Percentiles rank a stretch among this genome's conserved stretches.
Conservation (phyloP, 768 basidiomycete genomes). For the Trametes maxima region DNA sequence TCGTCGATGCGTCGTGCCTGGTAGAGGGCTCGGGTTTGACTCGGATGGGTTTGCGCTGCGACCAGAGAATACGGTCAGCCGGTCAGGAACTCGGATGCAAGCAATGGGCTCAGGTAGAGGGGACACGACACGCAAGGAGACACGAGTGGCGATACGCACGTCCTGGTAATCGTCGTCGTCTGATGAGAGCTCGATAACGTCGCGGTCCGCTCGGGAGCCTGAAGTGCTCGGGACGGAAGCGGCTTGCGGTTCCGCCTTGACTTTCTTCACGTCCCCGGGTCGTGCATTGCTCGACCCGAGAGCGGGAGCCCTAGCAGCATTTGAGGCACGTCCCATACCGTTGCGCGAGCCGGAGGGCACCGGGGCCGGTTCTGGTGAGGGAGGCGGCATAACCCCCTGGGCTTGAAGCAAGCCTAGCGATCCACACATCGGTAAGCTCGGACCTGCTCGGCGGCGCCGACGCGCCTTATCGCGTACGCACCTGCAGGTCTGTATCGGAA, state of each 20-base stretch:
- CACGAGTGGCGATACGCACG: slow-evolving; percentile 1
- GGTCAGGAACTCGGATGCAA: background rate
- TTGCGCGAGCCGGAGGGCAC: background rate
- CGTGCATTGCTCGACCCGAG: background rate
- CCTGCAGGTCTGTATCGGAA: slow-evolving; percentile 24
- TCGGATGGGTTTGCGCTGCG: slow-evolving; percentile 3
- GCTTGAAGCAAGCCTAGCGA: slow-evolving; percentile 1
- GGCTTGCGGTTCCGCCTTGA: background rate
- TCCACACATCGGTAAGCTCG: background rate
- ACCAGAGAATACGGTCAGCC: too few relatives aligned
- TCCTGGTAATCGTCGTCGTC: background rate
- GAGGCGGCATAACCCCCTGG: background rate
- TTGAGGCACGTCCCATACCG: background rate
- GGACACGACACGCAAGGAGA: too few relatives aligned
- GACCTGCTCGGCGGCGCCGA: too few relatives aligned
- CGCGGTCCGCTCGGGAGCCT: background rate
- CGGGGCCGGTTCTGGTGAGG: background rate
- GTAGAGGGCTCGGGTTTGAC: background rate
- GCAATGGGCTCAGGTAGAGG: background rate
- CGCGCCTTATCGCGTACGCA: background rate
- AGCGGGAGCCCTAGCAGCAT: too few relatives aligned
- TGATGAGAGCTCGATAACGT: slow-evolving; percentile 8
- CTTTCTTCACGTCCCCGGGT: background rate
- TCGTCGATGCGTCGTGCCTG: background rate
- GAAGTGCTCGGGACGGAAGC: background rate